phyloP scores from a whole-genome alignment of 2,329 filamentous ascomycete genomes.

The Phaeoacremonium minimum region DNA sequence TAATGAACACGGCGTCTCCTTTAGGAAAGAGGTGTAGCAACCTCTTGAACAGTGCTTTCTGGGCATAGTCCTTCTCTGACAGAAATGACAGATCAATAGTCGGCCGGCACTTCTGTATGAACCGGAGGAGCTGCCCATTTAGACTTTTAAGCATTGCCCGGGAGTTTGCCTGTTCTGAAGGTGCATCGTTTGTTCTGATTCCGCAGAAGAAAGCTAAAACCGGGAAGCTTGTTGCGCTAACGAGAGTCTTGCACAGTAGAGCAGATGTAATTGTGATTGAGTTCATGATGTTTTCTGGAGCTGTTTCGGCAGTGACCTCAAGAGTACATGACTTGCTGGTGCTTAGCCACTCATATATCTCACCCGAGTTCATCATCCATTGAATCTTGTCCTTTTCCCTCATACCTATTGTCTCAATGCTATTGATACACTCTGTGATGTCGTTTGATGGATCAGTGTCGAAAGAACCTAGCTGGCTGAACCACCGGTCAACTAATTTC shows the following conservation, averaged over 20 bases:
- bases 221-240: neutral
- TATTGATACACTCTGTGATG: slow-evolving; percentile 5
- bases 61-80: neutral
- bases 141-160: slow-evolving; percentile 6
- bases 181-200: slow-evolving; percentile 4
- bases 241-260: slow-evolving; percentile 3
- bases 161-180: slow-evolving; percentile 4
- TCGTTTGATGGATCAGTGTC: slow-evolving; percentile 2
- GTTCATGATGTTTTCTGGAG: slow-evolving; percentile 4
- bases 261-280: slow-evolving; percentile 7
- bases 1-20: slow-evolving; percentile 7
- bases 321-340: slow-evolving; percentile 4
- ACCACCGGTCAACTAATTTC: too few relatives aligned
- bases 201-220: slow-evolving; percentile 10
- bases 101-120: slow-evolving; percentile 2
- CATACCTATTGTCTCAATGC: slow-evolving; percentile 1
- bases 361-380: slow-evolving; percentile 3
- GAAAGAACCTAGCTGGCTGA: slow-evolving; percentile 1
- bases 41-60: slow-evolving; percentile 1
- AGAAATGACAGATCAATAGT: slow-evolving; percentile 2
- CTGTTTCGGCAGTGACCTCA: slow-evolving; percentile 3
- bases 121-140: slow-evolving; percentile 6
- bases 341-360: slow-evolving; percentile 4
- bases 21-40: slow-evolving; percentile 3
- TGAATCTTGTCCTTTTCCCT: slow-evolving; percentile 5